A percentile compares a stretch with the other conserved stretches of the same genome.
These are phyloP conservation scores for Galeopsis tetrahit DNA, from an alignment of 257 asterid species.

Conservation along the genomic window DNA sequence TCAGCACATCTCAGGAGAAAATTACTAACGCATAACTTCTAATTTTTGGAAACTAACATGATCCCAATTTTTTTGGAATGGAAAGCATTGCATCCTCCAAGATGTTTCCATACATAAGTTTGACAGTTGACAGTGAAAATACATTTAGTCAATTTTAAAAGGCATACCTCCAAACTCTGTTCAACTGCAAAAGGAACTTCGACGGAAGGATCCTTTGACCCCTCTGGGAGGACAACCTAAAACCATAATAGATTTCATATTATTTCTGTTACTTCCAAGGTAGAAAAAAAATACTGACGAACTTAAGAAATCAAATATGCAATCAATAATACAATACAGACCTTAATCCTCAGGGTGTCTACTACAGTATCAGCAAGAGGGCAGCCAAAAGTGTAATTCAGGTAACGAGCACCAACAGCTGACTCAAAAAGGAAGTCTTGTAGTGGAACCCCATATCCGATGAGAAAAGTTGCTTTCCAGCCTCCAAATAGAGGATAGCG, in stretches of 20 bases:
- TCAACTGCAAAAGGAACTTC: constrained; percentile 69
- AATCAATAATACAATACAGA: constrained; percentile 35
- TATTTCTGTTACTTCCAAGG: constrained; percentile 20
- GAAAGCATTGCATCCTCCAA: constrained; percentile 8
- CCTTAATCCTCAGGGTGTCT: constrained; percentile 85
- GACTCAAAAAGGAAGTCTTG: constrained; percentile 92
- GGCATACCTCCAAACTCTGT: constrained; percentile 78
- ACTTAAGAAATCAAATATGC: constrained; percentile 30
- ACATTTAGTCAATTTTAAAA: constrained; percentile 13
- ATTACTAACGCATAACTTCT: neutral
- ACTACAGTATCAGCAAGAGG: constrained; percentile 85
- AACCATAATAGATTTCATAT: constrained; percentile 33
- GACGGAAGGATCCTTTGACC: constrained; percentile 78
- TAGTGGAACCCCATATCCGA: constrained; percentile 92
- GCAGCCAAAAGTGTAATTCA: constrained; percentile 92
- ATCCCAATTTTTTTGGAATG: neutral
- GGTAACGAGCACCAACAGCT: constrained; percentile 76
- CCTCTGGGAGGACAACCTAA: constrained; percentile 98
- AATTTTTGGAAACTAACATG: constrained; percentile 23
- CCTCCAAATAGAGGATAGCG: constrained; percentile 98
- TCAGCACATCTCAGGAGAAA: constrained; percentile 11
- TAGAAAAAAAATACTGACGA: constrained; percentile 6
- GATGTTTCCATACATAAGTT: constrained; percentile 13
- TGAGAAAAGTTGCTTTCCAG: constrained; percentile 91
- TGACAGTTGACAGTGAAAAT: constrained; percentile 23